These are phyloP conservation scores for Onygenales sp. DNA, from an alignment of 2,329 filamentous ascomycete species.

Conservation along the genomic window DNA sequence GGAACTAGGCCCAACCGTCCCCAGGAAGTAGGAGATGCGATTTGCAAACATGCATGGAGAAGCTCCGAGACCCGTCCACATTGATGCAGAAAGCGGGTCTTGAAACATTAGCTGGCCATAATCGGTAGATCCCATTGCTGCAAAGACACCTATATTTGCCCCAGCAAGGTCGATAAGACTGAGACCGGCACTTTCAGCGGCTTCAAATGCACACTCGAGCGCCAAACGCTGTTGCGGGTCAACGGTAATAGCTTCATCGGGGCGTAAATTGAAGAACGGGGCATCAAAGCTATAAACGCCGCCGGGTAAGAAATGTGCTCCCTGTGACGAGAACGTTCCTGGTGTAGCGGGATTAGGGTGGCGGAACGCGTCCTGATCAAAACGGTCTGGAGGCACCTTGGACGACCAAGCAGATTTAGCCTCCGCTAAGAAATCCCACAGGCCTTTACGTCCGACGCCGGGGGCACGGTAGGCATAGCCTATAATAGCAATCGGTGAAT, in stretches of 20 bases:
- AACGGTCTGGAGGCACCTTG: background rate
- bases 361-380: background rate
- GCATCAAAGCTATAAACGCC: conserved; percentile 23
- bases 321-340: background rate
- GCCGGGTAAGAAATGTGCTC: conserved; percentile 18
- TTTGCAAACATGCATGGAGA: conserved; percentile 17
- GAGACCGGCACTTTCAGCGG: conserved; percentile 23
- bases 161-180: conserved; percentile 16
- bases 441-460: conserved; percentile 12
- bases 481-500: conserved; percentile 14
- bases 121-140: conserved; percentile 19
- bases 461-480: conserved; percentile 20
- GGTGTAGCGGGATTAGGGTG: background rate
- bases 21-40: conserved; percentile 23
- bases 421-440: conserved; percentile 16
- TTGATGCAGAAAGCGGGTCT: conserved; percentile 20
- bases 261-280: conserved; percentile 25
- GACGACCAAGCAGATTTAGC: conserved; percentile 14
- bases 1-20: conserved; percentile 22
- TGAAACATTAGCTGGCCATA: conserved; percentile 21
- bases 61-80: conserved; percentile 18
- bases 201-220: conserved; percentile 22
- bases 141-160: conserved; percentile 20
- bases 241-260: conserved; percentile 23
- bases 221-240: conserved; percentile 22